These are phyloP conservation scores for Fraxinus sp. DNA, from an alignment of 305 asterid species.

Conservation along the genomic window DNA sequence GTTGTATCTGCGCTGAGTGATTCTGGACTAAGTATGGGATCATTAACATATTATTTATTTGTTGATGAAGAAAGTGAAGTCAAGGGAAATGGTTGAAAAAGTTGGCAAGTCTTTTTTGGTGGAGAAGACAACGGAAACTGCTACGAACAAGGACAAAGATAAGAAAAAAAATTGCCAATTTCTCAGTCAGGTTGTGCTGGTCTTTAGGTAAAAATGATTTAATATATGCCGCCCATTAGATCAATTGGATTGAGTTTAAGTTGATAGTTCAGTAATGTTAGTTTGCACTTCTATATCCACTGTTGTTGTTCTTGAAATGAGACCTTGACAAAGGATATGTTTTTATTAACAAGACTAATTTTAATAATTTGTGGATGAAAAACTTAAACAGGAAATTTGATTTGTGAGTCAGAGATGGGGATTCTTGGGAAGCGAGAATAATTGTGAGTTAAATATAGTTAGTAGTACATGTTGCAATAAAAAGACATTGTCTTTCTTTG, in stretches of 20 bases:
- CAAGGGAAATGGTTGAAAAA: slow-evolving; percentile 73
- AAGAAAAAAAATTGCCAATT: slow-evolving; percentile 63
- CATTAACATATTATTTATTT: neutral
- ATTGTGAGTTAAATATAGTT: neutral
- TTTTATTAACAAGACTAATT: neutral
- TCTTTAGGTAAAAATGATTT: slow-evolving; percentile 52
- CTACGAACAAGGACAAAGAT: slow-evolving; percentile 81
- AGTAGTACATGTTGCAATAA: neutral
- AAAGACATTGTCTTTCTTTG: neutral
- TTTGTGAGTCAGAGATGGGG: neutral
- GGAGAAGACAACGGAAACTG: slow-evolving; percentile 80
- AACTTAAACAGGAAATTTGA: neutral
- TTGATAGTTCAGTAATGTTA: neutral
- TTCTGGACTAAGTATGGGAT: too few species aligned
- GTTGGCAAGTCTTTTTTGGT: slow-evolving; percentile 94
- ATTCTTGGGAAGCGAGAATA: neutral
- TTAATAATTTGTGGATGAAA: neutral
- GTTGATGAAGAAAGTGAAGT: neutral
- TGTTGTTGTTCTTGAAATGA: neutral
- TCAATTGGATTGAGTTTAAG: neutral
- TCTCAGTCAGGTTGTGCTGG: slow-evolving; percentile 94
- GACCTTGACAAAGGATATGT: neutral
- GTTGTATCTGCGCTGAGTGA: too few species aligned
- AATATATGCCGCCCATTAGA: neutral
- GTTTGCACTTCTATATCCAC: neutral